phyloP scores from a whole-genome alignment of 1,139 yeast species.

The Candida sanyaensis region DNA sequence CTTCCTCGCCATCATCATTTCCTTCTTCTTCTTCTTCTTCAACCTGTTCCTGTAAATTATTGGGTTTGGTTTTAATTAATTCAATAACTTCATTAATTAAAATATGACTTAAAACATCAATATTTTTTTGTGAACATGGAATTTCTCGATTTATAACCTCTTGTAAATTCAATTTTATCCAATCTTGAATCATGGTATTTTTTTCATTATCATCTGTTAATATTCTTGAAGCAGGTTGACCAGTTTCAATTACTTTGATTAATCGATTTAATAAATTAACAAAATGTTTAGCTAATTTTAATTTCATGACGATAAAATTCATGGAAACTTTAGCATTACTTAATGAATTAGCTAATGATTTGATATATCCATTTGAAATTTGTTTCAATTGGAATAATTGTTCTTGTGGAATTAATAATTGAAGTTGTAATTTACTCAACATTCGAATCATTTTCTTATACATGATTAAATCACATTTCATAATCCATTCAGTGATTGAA shows the following conservation, averaged over 20 bases:
- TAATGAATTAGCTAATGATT: slow-evolving; percentile 37
- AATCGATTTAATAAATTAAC: slow-evolving; percentile 57
- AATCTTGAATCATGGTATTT: slow-evolving; percentile 57
- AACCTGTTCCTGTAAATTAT: background rate
- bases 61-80: slow-evolving; percentile 7
- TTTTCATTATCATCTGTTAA: slow-evolving; percentile 49
- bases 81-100: slow-evolving; percentile 36
- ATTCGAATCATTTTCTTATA: slow-evolving; percentile 63
- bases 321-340: slow-evolving; percentile 48
- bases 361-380: slow-evolving; percentile 44
- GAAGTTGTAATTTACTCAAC: slow-evolving; percentile 67
- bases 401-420: slow-evolving; percentile 54
- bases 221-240: slow-evolving; percentile 54
- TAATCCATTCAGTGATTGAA: slow-evolving; percentile 60
- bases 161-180: slow-evolving; percentile 56
- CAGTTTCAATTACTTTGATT: slow-evolving; percentile 60
- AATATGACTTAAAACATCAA: slow-evolving; percentile 36
- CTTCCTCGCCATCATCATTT: no score
- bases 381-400: slow-evolving; percentile 53
- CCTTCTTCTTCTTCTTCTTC: slow-evolving; percentile 10
- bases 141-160: slow-evolving; percentile 55
- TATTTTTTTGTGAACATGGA: slow-evolving; percentile 46
- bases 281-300: slow-evolving; percentile 59
- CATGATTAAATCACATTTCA: slow-evolving; percentile 63
- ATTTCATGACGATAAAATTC: slow-evolving; percentile 51